phyloP scores from a whole-genome alignment of 257 asterid species.

The Rubia yunnanensis region DNA sequence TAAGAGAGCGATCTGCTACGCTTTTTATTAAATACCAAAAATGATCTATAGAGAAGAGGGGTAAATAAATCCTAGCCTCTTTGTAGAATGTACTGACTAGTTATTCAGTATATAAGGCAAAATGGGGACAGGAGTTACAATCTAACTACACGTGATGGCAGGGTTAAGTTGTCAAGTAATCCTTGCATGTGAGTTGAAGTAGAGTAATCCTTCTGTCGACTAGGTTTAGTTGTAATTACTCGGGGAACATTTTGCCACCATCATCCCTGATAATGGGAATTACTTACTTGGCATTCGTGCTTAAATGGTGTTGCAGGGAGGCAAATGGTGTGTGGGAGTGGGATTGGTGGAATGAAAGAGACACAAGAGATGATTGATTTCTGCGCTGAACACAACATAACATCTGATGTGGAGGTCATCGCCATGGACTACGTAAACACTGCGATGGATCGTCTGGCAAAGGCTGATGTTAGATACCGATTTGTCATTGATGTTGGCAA shows the following conservation, averaged over 20 bases:
- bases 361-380: conserved; percentile 37
- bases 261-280: background rate
- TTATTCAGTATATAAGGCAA: too few species aligned
- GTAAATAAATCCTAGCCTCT: too few species aligned
- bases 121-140: too few species aligned
- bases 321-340: conserved; percentile 28
- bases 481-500: conserved; percentile 44
- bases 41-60: too few species aligned
- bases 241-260: background rate
- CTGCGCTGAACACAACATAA: conserved; percentile 24
- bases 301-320: conserved; percentile 25
- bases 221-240: background rate
- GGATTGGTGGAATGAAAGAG: conserved; percentile 43
- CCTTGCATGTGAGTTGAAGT: background rate
- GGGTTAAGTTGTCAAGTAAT: too few species aligned
- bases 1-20: too few species aligned
- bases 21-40: too few species aligned
- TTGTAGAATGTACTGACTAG: too few species aligned
- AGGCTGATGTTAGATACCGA: conserved; percentile 42
- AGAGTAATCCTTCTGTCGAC: background rate
- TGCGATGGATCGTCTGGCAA: conserved; percentile 44
- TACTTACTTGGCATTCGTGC: background rate
- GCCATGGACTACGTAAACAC: conserved; percentile 41
- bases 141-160: too few species aligned
- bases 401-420: conserved; percentile 29